Evolutionary conservation across 306 rosid genomes (phyloP).

Genomic region (Trifolium repens): DNA sequence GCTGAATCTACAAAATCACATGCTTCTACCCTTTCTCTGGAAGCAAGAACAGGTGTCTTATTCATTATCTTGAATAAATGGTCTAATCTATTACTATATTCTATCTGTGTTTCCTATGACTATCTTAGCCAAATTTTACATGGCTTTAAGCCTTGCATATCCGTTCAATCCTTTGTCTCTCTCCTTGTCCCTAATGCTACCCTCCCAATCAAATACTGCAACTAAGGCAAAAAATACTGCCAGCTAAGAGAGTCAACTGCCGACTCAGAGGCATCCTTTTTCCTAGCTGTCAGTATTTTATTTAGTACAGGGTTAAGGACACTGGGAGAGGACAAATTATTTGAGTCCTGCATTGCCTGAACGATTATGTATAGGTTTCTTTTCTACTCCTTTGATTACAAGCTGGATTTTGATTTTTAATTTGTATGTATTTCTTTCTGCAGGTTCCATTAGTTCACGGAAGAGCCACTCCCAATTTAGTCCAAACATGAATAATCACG

Average conservation of each 20-base stretch:
- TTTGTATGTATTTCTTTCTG: constrained; percentile 39
- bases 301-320: constrained; percentile 4
- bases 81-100: constrained; percentile 12
- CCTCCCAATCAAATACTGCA: constrained; percentile 11
- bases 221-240: constrained; percentile 20
- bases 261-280: constrained; percentile 22
- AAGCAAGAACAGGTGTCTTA: constrained; percentile 61
- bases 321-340: constrained; percentile 8
- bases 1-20: constrained; percentile 61
- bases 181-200: background rate
- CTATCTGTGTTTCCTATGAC: constrained; percentile 29
- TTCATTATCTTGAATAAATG: constrained; percentile 23
- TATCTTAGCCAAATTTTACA: constrained; percentile 38
- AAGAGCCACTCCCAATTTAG: constrained; percentile 63
- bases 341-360: constrained; percentile 16
- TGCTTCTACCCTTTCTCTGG: constrained; percentile 59
- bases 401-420: constrained; percentile 27
- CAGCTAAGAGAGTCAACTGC: constrained; percentile 22
- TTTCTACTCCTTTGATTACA: background rate
- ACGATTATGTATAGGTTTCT: constrained; percentile 1
- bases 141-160: constrained; percentile 27
- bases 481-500: constrained; percentile 60
- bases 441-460: constrained; percentile 69
- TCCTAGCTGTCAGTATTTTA: constrained; percentile 23
- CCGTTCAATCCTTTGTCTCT: constrained; percentile 25